Evolutionary conservation across 1,139 yeast species (phyloP).

Genomic region (Scheffersomyces parashehatae): DNA sequence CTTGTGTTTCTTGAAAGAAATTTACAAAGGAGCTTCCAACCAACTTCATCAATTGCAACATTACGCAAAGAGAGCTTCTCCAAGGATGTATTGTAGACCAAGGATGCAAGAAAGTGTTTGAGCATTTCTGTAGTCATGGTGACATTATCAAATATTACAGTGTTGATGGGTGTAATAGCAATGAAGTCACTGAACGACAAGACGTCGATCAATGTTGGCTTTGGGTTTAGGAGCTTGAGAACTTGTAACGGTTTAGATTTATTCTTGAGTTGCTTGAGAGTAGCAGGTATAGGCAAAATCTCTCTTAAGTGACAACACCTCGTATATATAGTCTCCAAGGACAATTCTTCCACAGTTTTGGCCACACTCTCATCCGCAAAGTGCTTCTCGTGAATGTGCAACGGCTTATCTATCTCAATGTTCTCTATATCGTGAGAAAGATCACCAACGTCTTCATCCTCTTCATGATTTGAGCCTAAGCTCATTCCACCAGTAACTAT

Average conservation of each 20-base stretch:
- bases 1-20: conserved; percentile 61
- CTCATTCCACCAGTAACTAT: background rate
- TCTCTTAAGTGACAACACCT: conserved; percentile 92
- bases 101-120: conserved; percentile 62
- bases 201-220: conserved; percentile 87
- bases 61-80: conserved; percentile 78
- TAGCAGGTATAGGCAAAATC: conserved; percentile 90
- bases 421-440: conserved; percentile 18
- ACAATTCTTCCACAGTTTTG: conserved; percentile 29
- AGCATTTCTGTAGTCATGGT: conserved; percentile 80
- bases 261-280: conserved; percentile 77
- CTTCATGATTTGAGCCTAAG: conserved; percentile 10
- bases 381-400: conserved; percentile 68
- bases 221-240: conserved; percentile 79
- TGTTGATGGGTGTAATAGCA: conserved; percentile 77
- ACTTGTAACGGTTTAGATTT: conserved; percentile 75
- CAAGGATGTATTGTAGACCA: conserved; percentile 56
- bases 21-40: conserved; percentile 77
- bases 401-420: conserved; percentile 53
- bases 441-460: conserved; percentile 23
- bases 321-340: conserved; percentile 77
- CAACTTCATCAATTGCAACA: conserved; percentile 66
- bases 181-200: conserved; percentile 86
- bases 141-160: conserved; percentile 81
- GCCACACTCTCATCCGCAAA: conserved; percentile 36